Base-by-base conservation (phyloP, 176 grass and related monocot species). In the Pontederia paniculata region DNA sequence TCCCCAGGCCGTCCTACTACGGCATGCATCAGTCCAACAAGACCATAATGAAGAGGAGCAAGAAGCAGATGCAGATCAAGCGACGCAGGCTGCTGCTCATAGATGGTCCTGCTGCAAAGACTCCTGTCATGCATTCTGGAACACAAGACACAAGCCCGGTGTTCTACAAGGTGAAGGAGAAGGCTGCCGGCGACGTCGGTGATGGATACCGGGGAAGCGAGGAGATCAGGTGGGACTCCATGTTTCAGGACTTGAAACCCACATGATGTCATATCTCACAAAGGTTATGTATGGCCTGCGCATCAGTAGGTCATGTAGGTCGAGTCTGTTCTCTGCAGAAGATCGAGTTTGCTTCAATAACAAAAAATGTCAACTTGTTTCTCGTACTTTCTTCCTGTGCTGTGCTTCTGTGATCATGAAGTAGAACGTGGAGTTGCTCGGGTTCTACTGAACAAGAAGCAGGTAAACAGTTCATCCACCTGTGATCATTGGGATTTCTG, bases 201-300 rank as follows among this genome's bases (percentile, higher is more conserved):
- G 28, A 37, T 37, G 28, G 28, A 37, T 37, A 37, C 28, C 7
- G 28, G 28, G 1, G 28, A 37, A 37, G 28, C 54, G 73, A 74
- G 60, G 82, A 81, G 68, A 74, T 81, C 64, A 70, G 55, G 61
- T 97, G 91, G 91, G 86, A 86, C 65, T 71, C 74, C 54, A 84
- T 97, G 91, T 97, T 97, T 82, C 68, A 87, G 76, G 79, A 84
- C 72, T 78, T 90, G 19, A 90, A 87, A 22, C 91, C 85, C 52
- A 97, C 77, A 25, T 50, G 46, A 60, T 44, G 25, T 42, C 74
- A 53, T 41, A 45, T 60, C 54, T 62, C 67, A 18, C 0, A 50
- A 50, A 17, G 48, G 5, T 50, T 50, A 5, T 17, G n/a, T 50
- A 17, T 45, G 16, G 9, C 14, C 17, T 20, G 4, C 9, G 17